Evolutionary conservation across 1,284 basidiomycete genomes (phyloP), one percentile per base, ranked within the genome.

Genomic region (Cryptococcus sp.): DNA sequence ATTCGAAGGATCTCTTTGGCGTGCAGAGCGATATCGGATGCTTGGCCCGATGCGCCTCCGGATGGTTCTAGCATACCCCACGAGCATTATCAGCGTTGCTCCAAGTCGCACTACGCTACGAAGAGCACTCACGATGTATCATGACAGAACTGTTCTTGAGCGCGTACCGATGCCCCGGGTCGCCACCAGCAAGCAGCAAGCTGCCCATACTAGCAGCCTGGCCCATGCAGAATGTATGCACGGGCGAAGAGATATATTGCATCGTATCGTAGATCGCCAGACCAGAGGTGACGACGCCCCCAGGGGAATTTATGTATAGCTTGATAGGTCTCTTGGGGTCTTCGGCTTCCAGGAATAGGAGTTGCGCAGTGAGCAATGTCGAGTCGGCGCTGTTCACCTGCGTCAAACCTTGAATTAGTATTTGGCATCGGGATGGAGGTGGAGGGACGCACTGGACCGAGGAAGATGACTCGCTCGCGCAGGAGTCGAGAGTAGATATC

Each of bases 191-290:
- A 6, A 95, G 83, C 19, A 95, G 83, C 50, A 96, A 82, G 48
- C 90, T 93, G 3, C 91, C 93, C 93, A 96, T 96, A 43, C 89
- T 91, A 60, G 90, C 91, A 20, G 93, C 93, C 77, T 93, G 88
- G 13, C 93, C 93, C 52, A 95, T 83, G 72, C 92, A 93, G 79
- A 94, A 95, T 0, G 93, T 96, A 75, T 95, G 92, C 64, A 96
- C 93, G 1, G 92, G 91, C 48, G 90, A 88, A 17, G 90, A 89
- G 63, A 95, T 89, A 77, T 95, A 95, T 86, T 93, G 79, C 70
- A 77, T 77, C 61, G 93, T 95, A 75, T 96, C 93, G 80, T 96
- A 96, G 59, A 96, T 94, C 5, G 93, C 93, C 52, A 96, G 80
- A 17, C 93, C 93, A 42, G 92, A 91, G 0, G 93, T 94, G 43